Percentiles rank a stretch among this genome's conserved stretches.
Evolutionary conservation across 1,284 basidiomycete species (phyloP).

Genomic region (Caloboletus inedulis): DNA sequence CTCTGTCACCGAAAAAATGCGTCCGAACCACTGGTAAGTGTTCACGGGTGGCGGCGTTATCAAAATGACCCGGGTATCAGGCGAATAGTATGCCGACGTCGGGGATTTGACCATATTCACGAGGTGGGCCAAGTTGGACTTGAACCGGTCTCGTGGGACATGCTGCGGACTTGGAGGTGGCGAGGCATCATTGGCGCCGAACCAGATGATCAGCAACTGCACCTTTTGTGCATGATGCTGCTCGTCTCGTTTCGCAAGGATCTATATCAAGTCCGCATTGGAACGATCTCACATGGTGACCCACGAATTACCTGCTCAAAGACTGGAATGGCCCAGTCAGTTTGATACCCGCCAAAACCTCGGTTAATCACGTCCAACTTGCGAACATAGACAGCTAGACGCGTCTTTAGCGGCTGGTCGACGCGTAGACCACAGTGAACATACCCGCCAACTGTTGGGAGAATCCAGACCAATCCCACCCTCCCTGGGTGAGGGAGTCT

Average conservation of each 20-base stretch:
- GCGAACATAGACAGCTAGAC: slow-evolving; percentile 67
- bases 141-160: slow-evolving; percentile 68
- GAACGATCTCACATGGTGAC: not conserved
- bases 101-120: slow-evolving; percentile 60
- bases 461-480: slow-evolving; percentile 58
- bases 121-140: slow-evolving; percentile 61
- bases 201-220: slow-evolving; percentile 80
- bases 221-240: slow-evolving; percentile 56
- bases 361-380: slow-evolving; percentile 83
- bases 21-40: slow-evolving; percentile 56
- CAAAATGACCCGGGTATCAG: slow-evolving; percentile 73
- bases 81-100: slow-evolving; percentile 64
- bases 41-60: slow-evolving; percentile 85
- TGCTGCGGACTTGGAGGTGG: slow-evolving; percentile 60
- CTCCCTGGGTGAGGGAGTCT: slow-evolving; percentile 71
- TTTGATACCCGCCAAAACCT: slow-evolving; percentile 79
- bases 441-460: slow-evolving; percentile 61
- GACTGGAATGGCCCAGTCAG: slow-evolving; percentile 77
- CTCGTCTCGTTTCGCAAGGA: slow-evolving; percentile 52
- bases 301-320: slow-evolving; percentile 60
- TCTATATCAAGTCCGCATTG: slow-evolving; percentile 34
- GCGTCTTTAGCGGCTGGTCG: slow-evolving; percentile 1
- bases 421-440: slow-evolving; percentile 21
- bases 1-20: slow-evolving; percentile 59
- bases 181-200: slow-evolving; percentile 83